Conservation (phyloP, 495 filamentous ascomycete species). For the Pyronema domesticum region DNA sequence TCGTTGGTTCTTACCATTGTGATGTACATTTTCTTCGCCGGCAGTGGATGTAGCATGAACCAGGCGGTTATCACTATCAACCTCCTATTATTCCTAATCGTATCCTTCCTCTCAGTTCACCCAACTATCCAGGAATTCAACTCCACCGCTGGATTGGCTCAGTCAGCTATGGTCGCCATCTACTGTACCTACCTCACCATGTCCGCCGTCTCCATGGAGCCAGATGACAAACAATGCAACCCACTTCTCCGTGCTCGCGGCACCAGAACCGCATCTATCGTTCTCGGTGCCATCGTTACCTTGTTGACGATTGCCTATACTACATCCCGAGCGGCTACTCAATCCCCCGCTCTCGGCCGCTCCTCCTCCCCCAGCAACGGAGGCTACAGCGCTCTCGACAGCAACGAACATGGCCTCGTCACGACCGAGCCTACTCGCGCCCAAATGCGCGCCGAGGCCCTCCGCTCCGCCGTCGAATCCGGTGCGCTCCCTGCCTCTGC, state of each 20-base stretch:
- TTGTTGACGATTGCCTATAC: slow-evolving; percentile 97
- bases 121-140: slow-evolving; percentile 83
- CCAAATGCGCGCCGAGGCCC: slow-evolving; percentile 81
- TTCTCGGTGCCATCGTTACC: slow-evolving; percentile 84
- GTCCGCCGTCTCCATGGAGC: slow-evolving; percentile 97
- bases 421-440: slow-evolving; percentile 70
- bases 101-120: slow-evolving; percentile 75
- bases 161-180: slow-evolving; percentile 90
- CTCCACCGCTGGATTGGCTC: slow-evolving; percentile 78
- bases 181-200: slow-evolving; percentile 98
- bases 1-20: slow-evolving; percentile 85
- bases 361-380: slow-evolving; percentile 41
- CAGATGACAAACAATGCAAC: slow-evolving; percentile 88
- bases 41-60: slow-evolving; percentile 76
- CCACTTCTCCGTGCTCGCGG: slow-evolving; percentile 74
- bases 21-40: slow-evolving; percentile 94
- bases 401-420: slow-evolving; percentile 70
- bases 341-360: slow-evolving; percentile 62
- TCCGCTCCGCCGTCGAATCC: slow-evolving; percentile 79
- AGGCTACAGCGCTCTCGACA: slow-evolving; percentile 37
- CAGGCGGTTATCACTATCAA: slow-evolving; percentile 68
- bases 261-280: slow-evolving; percentile 73
- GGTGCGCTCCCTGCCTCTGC: slow-evolving; percentile 84
- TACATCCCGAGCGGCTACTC: slow-evolving; percentile 87
- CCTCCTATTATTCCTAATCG: slow-evolving; percentile 60